Evolutionary conservation across 129 eudicot species (phyloP).

Genomic region (Chrysanthemum seticuspe): DNA sequence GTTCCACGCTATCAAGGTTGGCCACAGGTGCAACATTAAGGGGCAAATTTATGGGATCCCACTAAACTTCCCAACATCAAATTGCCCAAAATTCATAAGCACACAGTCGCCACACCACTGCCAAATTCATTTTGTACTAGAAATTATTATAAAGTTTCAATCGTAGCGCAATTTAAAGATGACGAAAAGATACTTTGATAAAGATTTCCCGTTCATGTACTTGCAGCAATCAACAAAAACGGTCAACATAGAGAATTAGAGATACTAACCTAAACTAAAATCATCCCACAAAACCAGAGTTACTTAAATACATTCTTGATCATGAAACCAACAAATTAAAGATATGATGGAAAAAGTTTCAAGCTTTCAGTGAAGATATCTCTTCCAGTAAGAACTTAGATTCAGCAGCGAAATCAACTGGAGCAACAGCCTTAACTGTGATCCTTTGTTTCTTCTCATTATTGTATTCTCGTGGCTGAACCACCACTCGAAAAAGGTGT

Average conservation of each 20-base stretch:
- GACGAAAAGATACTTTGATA: too few species aligned
- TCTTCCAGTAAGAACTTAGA: constrained; percentile 68
- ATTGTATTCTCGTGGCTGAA: constrained; percentile 70
- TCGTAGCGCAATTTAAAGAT: too few species aligned
- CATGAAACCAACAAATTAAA: neutral
- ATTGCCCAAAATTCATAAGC: too few species aligned
- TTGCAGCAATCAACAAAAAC: neutral
- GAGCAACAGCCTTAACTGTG: constrained; percentile 64
- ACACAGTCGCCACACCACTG: too few species aligned
- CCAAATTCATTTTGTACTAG: too few species aligned
- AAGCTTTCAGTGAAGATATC: constrained; percentile 58
- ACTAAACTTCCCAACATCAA: too few species aligned
- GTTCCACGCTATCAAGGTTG: too few species aligned
- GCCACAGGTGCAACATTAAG: too few species aligned
- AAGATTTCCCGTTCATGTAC: too few species aligned
- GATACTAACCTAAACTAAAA: neutral
- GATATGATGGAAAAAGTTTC: neutral
- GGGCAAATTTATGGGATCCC: too few species aligned
- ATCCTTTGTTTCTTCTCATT: constrained; percentile 82
- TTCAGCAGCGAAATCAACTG: constrained; percentile 76
- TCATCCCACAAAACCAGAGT: neutral
- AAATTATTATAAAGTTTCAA: too few species aligned
- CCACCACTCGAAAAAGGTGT: constrained; percentile 67
- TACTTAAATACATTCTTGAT: constrained; percentile 10
- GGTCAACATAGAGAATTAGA: neutral